Conservation (phyloP, 1,139 yeast genomes). For the Zhuliangozyma blackwelliae region DNA sequence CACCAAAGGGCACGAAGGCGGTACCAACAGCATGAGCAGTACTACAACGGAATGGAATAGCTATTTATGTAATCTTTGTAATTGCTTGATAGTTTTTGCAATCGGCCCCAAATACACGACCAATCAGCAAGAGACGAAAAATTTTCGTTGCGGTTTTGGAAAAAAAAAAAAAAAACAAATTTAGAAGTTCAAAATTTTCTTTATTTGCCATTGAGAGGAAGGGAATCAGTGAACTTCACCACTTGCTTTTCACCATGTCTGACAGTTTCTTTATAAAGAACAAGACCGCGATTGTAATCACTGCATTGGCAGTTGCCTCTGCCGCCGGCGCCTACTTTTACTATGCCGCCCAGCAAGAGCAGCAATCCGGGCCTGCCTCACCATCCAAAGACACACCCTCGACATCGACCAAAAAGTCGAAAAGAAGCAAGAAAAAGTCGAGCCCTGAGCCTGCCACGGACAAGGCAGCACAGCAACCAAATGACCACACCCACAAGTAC, state of each 20-base stretch:
- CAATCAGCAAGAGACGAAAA: too few species aligned
- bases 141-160: too few species aligned
- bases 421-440: constrained; percentile 20
- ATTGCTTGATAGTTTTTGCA: too few species aligned
- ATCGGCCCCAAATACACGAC: too few species aligned
- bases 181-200: too few species aligned
- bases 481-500: constrained; percentile 46
- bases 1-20: constrained; percentile 30
- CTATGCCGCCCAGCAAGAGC: constrained; percentile 30
- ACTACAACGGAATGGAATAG: constrained; percentile 23
- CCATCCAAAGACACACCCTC: constrained; percentile 8
- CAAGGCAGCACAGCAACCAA: constrained; percentile 11
- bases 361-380: not conserved
- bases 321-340: constrained; percentile 60
- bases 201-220: not conserved
- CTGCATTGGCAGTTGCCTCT: constrained; percentile 60
- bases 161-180: too few species aligned
- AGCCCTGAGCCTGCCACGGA: constrained; percentile 11
- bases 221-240: not conserved
- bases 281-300: constrained; percentile 53
- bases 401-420: constrained; percentile 26
- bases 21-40: constrained; percentile 35
- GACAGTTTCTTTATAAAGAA: constrained; percentile 48
- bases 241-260: constrained; percentile 4
- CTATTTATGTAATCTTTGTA: too few species aligned